phyloP scores from a whole-genome alignment of 2,329 filamentous ascomycete genomes.

The Orbilia blumenaviensis region DNA sequence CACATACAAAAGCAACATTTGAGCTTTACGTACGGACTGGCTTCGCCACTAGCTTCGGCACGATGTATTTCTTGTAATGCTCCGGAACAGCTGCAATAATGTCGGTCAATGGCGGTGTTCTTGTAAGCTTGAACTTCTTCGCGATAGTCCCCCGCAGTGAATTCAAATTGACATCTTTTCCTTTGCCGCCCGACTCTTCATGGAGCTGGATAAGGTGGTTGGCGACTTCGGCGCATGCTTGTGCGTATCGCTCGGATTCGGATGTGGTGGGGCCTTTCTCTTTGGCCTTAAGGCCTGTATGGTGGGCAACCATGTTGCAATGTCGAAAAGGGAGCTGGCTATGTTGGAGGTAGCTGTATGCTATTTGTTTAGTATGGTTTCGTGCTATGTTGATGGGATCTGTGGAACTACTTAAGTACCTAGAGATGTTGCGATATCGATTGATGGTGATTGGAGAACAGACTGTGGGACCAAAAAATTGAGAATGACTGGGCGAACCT shows the following conservation, averaged over 20 bases:
- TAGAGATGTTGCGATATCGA: slow-evolving; percentile 6
- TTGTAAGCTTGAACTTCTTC: slow-evolving; percentile 89
- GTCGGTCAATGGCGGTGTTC: slow-evolving; percentile 88
- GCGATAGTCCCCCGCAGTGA: slow-evolving; percentile 83
- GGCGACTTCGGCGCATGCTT: slow-evolving; percentile 94
- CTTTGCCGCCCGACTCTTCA: slow-evolving; percentile 78
- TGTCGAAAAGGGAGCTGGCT: slow-evolving; percentile 54
- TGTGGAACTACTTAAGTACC: too few species aligned
- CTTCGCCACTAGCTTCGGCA: slow-evolving; percentile 95
- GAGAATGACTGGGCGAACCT: slow-evolving; percentile 66
- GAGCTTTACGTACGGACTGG: slow-evolving; percentile 75
- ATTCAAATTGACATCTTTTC: slow-evolving; percentile 93
- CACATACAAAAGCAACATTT: not conserved
- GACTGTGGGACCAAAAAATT: slow-evolving; percentile 65
- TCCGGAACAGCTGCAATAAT: slow-evolving; percentile 99
- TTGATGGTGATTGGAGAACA: not conserved
- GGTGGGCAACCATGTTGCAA: slow-evolving; percentile 54
- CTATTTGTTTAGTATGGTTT: not conserved
- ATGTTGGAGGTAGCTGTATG: not conserved
- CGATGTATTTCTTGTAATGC: slow-evolving; percentile 98
- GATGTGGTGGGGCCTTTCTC: slow-evolving; percentile 76
- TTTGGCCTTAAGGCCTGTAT: slow-evolving; percentile 65
- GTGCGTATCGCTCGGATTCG: slow-evolving; percentile 92
- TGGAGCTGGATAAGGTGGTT: slow-evolving; percentile 94
- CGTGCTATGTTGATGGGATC: not conserved